These are phyloP conservation scores for Ceratobasidium theobromae DNA, from an alignment of 1,284 basidiomycete species.

Conservation along the genomic window DNA sequence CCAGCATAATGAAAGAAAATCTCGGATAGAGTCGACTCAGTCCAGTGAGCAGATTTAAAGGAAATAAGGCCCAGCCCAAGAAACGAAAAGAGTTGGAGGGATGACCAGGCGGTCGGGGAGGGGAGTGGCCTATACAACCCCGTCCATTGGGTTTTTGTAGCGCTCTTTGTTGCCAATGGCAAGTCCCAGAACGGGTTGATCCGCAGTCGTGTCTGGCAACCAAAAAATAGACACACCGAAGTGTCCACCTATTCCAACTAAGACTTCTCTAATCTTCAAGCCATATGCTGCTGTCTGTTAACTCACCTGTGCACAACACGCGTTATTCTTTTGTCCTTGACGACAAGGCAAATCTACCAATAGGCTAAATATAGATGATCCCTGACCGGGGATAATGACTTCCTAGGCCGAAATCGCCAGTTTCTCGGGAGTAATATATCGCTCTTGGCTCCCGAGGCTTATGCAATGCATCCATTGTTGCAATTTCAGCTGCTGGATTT, in stretches of 20 bases:
- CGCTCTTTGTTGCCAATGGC: neutral
- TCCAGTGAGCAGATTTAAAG: conserved; percentile 15
- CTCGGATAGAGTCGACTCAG: conserved; percentile 4
- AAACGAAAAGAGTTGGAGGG: neutral
- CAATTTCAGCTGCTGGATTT: too few relatives aligned
- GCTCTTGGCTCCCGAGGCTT: too few relatives aligned
- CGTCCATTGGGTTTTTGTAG: conserved; percentile 2
- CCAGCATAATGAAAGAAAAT: conserved; percentile 11
- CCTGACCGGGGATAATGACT: too few relatives aligned
- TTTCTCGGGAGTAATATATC: too few relatives aligned
- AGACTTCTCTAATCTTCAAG: neutral
- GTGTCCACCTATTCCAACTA: too few relatives aligned
- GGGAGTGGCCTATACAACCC: neutral
- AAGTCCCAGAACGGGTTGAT: neutral
- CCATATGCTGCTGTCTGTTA: neutral
- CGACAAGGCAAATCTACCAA: neutral
- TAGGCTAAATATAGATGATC: too few relatives aligned
- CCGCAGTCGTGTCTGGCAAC: conserved; percentile 18
- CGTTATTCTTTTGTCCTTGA: neutral
- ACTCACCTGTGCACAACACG: too few relatives aligned
- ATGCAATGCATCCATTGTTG: too few relatives aligned
- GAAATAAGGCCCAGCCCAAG: conserved; percentile 11
- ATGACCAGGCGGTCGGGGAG: neutral
- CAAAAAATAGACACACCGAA: neutral
- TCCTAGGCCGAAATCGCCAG: too few relatives aligned